A percentile compares a stretch with the other conserved stretches of the same genome.
Conservation (phyloP, 1,139 yeast species). For the Suhomyces bribrorum region DNA sequence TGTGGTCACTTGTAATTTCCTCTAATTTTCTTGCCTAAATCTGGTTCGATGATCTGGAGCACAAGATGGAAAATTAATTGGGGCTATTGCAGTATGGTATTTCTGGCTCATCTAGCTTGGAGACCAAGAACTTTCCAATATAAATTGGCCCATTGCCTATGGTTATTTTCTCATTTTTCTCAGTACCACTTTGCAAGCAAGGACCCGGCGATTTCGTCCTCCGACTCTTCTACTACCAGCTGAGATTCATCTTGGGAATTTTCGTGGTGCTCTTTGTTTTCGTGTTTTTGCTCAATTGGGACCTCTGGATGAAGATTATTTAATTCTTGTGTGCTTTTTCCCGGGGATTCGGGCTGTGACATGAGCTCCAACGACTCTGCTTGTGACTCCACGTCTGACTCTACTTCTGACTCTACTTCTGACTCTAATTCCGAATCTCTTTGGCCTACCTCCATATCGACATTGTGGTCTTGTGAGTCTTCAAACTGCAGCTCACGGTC, state of each 20-base stretch:
- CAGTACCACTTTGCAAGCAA: conserved; percentile 2
- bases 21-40: too few species aligned
- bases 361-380: not conserved
- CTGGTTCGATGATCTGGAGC: too few species aligned
- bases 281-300: not conserved
- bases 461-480: not conserved
- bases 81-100: too few species aligned
- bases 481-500: not conserved
- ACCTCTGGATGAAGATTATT: not conserved
- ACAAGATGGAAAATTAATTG: too few species aligned
- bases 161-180: not conserved
- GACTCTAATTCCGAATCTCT: not conserved
- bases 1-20: too few species aligned
- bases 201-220: conserved; percentile 14
- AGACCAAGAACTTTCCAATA: not conserved
- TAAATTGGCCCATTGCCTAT: too few species aligned
- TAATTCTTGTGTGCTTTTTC: not conserved
- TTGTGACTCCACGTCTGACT: not conserved
- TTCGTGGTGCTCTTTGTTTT: not conserved
- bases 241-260: not conserved
- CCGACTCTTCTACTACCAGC: conserved; percentile 18
- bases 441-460: not conserved
- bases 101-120: too few species aligned
- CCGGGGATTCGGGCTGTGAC: not conserved
- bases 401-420: not conserved